Base-by-base conservation (phyloP, 78 protist species). In the Salpingoeca rosetta region DNA sequence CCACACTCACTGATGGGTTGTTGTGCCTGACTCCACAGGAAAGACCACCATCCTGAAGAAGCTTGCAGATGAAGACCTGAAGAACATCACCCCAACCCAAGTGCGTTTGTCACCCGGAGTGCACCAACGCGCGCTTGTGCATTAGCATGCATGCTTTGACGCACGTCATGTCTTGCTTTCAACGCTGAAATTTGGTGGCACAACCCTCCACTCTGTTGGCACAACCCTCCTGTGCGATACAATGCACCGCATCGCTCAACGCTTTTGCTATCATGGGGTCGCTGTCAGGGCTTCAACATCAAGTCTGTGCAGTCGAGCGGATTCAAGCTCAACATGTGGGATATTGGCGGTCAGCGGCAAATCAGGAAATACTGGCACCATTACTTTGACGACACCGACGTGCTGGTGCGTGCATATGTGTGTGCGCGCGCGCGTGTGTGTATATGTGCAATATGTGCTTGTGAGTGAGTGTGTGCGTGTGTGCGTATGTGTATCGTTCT, bases 321-420 rank as follows among this genome's bases (percentile, higher is more conserved):
- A 2, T 96, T 86, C 94, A 95, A 93, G 86, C 85, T 98, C 79
- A 97, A 97, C 83, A 41, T 97, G 31, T 97, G 99, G 99, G 99
- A 98, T 89, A 91, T 98, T 12, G 99, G 99, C 37, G 99, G 99
- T 27, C 99, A 97, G 88, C 87, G 87, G 43, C 89, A 98, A 3
- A 83, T 98, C 25, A 93, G 99, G 39, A 77, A 97, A 1, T 98
- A 97, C 86, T 97, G 99, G 99, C 88, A 94, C 31, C 94, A 96
- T 86, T 96, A 96, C 87, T 97, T 93, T 81, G 98, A 95, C 82
- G 51, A 84, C 82, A 96, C 97, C 37, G 99, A 97, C 81, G 99
- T 95, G 38, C 76, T 98, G 11, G 88, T 98, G 7, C 77, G 77
- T 74, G 28, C 12, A 22, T 56, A 22, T 56, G 72, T 56, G 72